Conservation (phyloP, 2,329 filamentous ascomycete species). For the Pseudomassariella vexata region DNA sequence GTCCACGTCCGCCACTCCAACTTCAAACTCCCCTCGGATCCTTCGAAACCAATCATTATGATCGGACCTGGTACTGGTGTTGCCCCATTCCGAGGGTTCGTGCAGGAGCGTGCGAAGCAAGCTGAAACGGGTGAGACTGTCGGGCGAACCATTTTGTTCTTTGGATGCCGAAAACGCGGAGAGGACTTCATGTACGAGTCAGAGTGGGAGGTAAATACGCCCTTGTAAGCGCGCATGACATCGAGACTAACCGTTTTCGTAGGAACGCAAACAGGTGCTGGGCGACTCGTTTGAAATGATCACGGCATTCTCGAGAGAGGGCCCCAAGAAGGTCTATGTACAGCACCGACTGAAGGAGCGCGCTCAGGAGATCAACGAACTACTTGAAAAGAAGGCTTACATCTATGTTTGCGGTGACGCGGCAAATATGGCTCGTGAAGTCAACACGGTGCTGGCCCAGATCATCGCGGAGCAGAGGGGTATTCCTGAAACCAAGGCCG, state of each 20-base stretch:
- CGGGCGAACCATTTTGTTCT: slow-evolving; percentile 86
- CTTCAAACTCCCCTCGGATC: slow-evolving; percentile 97
- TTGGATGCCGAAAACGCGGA: slow-evolving; percentile 79
- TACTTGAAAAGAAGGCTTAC: slow-evolving; percentile 81
- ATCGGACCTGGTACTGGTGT: slow-evolving; percentile 95
- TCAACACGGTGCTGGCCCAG: slow-evolving; percentile 79
- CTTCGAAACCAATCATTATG: slow-evolving; percentile 90
- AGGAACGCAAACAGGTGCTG: slow-evolving; percentile 79
- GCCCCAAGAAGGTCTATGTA: slow-evolving; percentile 87
- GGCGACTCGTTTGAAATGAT: slow-evolving; percentile 87
- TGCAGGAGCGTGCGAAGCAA: slow-evolving; percentile 86
- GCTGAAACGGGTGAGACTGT: slow-evolving; percentile 75
- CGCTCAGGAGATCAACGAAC: slow-evolving; percentile 77
- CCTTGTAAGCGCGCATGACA: neutral
- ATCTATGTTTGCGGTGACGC: slow-evolving; percentile 99
- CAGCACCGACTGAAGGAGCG: slow-evolving; percentile 86
- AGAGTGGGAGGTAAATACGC: slow-evolving; percentile 86
- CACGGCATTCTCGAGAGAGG: slow-evolving; percentile 91
- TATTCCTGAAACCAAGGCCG: slow-evolving; percentile 78
- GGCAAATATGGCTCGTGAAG: slow-evolving; percentile 92
- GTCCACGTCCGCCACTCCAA: slow-evolving; percentile 97
- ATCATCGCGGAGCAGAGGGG: slow-evolving; percentile 82
- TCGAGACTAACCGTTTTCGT: neutral
- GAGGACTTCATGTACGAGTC: slow-evolving; percentile 91
- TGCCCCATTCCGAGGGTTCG: slow-evolving; percentile 89